phyloP scores from a whole-genome alignment of 371 early-diverging fungal species.

The Mucor plumbeus region DNA sequence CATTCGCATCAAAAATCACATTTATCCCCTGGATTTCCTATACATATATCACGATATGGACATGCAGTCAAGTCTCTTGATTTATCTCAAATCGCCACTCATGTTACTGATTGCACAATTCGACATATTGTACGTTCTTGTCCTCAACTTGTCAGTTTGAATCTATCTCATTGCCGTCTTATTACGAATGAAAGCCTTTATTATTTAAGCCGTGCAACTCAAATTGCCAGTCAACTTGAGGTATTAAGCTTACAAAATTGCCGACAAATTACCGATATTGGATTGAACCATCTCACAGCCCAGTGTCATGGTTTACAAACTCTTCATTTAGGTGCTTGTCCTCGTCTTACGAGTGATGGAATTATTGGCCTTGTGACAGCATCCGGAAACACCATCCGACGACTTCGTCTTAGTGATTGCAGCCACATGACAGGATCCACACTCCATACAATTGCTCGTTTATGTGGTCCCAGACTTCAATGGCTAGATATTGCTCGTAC shows the following conservation, averaged over 20 bases:
- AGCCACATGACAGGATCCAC: constrained; percentile 28
- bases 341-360: constrained; percentile 30
- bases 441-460: constrained; percentile 25
- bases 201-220: constrained; percentile 22
- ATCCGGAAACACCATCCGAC: constrained; percentile 30
- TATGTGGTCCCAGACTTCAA: constrained; percentile 32
- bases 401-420: constrained; percentile 38
- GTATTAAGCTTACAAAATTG: constrained; percentile 37
- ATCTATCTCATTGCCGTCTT: constrained; percentile 25
- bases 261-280: constrained; percentile 36
- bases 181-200: constrained; percentile 33
- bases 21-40: constrained; percentile 27
- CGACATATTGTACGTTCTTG: constrained; percentile 34
- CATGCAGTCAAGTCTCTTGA: constrained; percentile 31
- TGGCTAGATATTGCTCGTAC: constrained; percentile 34
- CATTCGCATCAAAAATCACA: constrained; percentile 23
- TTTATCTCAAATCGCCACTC: constrained; percentile 24
- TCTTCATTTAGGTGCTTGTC: constrained; percentile 34
- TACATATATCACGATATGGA: constrained; percentile 38
- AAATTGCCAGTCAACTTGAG: constrained; percentile 24
- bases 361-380: constrained; percentile 30
- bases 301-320: constrained; percentile 20
- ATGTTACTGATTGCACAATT: constrained; percentile 37
- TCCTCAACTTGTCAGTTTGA: constrained; percentile 23
- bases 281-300: constrained; percentile 27